Base-by-base conservation (phyloP, 2,329 filamentous ascomycete species). In the Didymella segeticola region DNA sequence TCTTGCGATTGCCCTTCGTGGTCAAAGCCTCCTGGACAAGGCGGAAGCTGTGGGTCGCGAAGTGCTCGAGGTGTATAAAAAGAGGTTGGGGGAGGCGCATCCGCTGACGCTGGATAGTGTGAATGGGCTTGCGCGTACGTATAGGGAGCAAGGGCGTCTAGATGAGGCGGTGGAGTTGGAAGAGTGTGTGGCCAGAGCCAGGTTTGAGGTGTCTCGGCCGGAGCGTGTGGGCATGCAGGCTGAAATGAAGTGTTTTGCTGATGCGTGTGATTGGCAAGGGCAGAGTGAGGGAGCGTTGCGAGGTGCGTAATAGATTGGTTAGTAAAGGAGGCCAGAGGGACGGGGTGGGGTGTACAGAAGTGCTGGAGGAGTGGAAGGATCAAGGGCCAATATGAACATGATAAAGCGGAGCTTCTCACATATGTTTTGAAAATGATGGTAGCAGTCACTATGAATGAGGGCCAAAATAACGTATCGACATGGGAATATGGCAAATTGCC, bases 181-280 rank as follows among this genome's bases (percentile, higher is more conserved):
- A 22, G 27, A 41, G 38, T 15, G 20, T 9, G 31, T 34, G 4
- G 31, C 15, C 7, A 17, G 31, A 4, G 10, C 11, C 7, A 34
- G 31, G 15, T 8, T 9, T 34, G 31, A 19, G 17, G 20, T 34
- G n/a, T n/a, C n/a, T n/a, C n/a, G 10, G 57, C 53, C 2, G 11
- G 47, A 54, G 19, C 43, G 56, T 43, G 42, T 42, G 29, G 11
- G 31, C 2, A 60, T 53, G 33, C 47, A 56, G 5, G 20, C n/a
- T 2, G 12, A 17, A 15, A 33, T 46, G 30, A 33, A 17, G 20
- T 25, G 27, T 27, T 26, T 54, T 10, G 46, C 29, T 19, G 23
- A 15, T 20, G 33, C 38, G 38, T 49, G 36, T 10, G 3, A 19
- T 2, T 22, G 23, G 15, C 27, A 49, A 8, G 47, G 38, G 25